Base-by-base conservation (phyloP, 805 yeast species). In the Candida anglica region DNA sequence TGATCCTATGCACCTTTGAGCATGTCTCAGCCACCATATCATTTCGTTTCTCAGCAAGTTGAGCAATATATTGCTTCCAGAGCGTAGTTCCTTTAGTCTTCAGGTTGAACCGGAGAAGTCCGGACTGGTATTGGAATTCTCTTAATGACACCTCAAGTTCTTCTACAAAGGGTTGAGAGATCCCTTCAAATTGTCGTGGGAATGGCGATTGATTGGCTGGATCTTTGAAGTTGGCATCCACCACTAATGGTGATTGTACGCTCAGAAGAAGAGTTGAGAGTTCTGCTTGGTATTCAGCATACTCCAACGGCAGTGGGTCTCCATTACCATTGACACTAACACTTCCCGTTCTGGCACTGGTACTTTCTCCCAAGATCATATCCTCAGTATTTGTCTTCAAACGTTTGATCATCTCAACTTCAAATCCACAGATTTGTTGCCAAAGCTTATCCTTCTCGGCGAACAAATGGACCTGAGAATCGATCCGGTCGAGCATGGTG, bases 31-130 rank as follows among this genome's bases (percentile, higher is more conserved):
- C n/a, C n/a, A n/a, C n/a, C n/a, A n/a, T n/a, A n/a, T n/a, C n/a
- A n/a, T n/a, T n/a, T n/a, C n/a, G n/a, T n/a, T n/a, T n/a, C n/a
- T n/a, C n/a, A n/a, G n/a, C n/a, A n/a, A n/a, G n/a, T 16, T 56
- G 45, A 15, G 38, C 42, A 24, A 50, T 46, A 43, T 53, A 64
- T 29, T 53, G 59, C 27, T 59, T 48, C 71, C 71, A 66, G n/a
- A 60, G 37, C 3, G 60, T 52, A 3, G 38, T 38, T 15, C 53
- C 44, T 27, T 60, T 50, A 6, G 53, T 52, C 15, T 46, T 43
- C 6, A 50, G 35, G 20, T 44, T 42, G 8, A 39, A 34, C 6
- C 47, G 42, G 2, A 56, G 41, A 31, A 66, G 40, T 3, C 44
- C 34, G 1, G 43, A 40, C 39, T 58, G 68, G 36, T 62, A 63